Base-by-base conservation (phyloP, 2,329 filamentous ascomycete species). In the Zalaria sp. region DNA sequence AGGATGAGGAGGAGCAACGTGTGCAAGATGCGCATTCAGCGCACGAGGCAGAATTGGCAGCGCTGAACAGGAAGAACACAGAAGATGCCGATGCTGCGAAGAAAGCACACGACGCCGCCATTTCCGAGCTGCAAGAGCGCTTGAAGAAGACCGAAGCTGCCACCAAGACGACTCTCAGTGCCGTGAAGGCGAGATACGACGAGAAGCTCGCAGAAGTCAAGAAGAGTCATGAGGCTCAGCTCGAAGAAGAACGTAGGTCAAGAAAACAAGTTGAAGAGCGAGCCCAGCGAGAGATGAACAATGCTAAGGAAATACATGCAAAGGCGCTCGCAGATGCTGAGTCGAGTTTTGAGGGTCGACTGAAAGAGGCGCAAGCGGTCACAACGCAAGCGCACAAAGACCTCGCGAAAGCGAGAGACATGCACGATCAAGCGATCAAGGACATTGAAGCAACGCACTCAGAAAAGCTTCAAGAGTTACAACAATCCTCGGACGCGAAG, bases 11-110 rank as follows among this genome's bases (percentile, higher is more conserved):
- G n/a, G 41, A 43, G 11, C 32, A 28, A 10, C 34, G 39, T 26
- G 7, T 47, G 5, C 11, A 40, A 5, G 26, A 42, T 6, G 25
- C 37, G 25, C 37, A 35, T 10, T 25, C 29, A 35, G 34, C 32
- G 25, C 48, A 50, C 32, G 40, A 48, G 3, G 41, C 43, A 9
- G 31, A 42, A 10, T 37, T 49, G 8, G 34, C 34, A 6, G 38
- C 43, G 6, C 35, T 50, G 18, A 47, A 47, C 26, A 45, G 46
- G 9, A 45, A 46, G 36, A 47, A 51, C 35, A 37, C 34, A 25
- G 28, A 45, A 29, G 38, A 41, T 5, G 10, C 43, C 18, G 25
- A 41, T n/a, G 37, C 28, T 10, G 43, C 36, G 5, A 37, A 42
- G 31, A 6, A 40, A 32, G 29, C 44, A 3, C 47, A 44, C 25